These are phyloP conservation scores for Podospora pseudoanserina DNA, from an alignment of 495 filamentous ascomycete species.

Conservation along the genomic window DNA sequence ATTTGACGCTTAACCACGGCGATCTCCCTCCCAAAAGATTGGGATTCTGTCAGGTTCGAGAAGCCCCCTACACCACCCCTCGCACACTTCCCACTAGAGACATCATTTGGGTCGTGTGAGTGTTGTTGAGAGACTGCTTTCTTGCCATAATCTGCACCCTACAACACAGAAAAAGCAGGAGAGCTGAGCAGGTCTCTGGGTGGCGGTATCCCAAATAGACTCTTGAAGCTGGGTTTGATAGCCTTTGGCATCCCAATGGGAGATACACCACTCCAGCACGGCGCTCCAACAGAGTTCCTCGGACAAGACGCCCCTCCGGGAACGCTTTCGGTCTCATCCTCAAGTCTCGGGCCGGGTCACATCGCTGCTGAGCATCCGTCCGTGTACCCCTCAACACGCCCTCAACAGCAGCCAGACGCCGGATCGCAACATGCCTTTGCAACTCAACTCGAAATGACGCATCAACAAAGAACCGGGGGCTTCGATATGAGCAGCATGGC, in stretches of 20 bases:
- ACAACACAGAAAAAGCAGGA: background rate
- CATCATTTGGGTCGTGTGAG: background rate
- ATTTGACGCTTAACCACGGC: slow-evolving; percentile 24
- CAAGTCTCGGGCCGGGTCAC: slow-evolving; percentile 10
- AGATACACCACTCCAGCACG: slow-evolving; percentile 36
- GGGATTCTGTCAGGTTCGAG: background rate
- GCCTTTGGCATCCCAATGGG: slow-evolving; percentile 32
- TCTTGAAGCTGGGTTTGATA: background rate
- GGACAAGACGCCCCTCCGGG: slow-evolving; percentile 24
- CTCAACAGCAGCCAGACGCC: slow-evolving; percentile 31
- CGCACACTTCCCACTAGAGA: background rate
- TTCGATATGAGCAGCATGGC: slow-evolving; percentile 43
- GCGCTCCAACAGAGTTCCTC: slow-evolving; percentile 34
- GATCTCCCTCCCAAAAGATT: slow-evolving; percentile 8
- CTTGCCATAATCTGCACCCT: background rate
- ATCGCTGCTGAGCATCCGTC: slow-evolving; percentile 23
- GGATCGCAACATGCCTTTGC: slow-evolving; percentile 35
- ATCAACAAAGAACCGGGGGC: slow-evolving; percentile 33
- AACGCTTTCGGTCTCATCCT: slow-evolving; percentile 19
- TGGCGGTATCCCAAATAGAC: background rate
- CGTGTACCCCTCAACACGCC: slow-evolving; percentile 12
- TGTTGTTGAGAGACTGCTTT: background rate
- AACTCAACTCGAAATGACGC: slow-evolving; percentile 38
- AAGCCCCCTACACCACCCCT: background rate
- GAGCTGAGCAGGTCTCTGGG: background rate